These are phyloP conservation scores for Candida buenavistaensis DNA, from an alignment of 1,139 yeast species.

Conservation along the genomic window DNA sequence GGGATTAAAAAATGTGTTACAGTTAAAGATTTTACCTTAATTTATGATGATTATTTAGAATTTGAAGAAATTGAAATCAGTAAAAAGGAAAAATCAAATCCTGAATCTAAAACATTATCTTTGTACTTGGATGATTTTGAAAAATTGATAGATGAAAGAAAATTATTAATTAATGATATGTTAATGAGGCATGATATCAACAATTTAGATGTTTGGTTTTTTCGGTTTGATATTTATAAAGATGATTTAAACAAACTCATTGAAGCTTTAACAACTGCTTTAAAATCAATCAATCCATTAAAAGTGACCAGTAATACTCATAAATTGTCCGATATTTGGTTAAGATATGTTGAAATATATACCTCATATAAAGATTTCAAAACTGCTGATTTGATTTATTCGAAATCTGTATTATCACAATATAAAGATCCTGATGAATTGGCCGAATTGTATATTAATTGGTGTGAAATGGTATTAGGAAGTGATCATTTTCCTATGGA, in stretches of 20 bases:
- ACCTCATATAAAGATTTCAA: constrained; percentile 53
- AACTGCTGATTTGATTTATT: constrained; percentile 63
- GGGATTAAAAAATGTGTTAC: constrained; percentile 51
- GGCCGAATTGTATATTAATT: constrained; percentile 64
- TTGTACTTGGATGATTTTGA: constrained; percentile 54
- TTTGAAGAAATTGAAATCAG: constrained; percentile 53
- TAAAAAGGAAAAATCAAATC: constrained; percentile 22
- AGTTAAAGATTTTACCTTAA: constrained; percentile 59
- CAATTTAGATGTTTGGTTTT: constrained; percentile 68
- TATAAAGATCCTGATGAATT: constrained; percentile 63
- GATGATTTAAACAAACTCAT: constrained; percentile 42
- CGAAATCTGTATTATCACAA: constrained; percentile 72
- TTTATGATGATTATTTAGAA: constrained; percentile 66
- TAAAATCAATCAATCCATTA: constrained; percentile 65
- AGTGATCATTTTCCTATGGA: constrained; percentile 45
- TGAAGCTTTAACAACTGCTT: constrained; percentile 64
- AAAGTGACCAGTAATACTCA: constrained; percentile 33
- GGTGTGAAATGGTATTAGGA: constrained; percentile 70
- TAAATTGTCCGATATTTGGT: constrained; percentile 63
- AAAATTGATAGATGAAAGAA: constrained; percentile 53
- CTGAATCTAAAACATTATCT: constrained; percentile 28
- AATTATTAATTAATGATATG: constrained; percentile 63
- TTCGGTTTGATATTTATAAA: constrained; percentile 44
- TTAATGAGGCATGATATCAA: constrained; percentile 62
- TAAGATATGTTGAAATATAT: constrained; percentile 65